Percentiles rank a stretch among this genome's conserved stretches.
Evolutionary conservation across 2,329 filamentous ascomycete species (phyloP).

Genomic region (Ophiostoma piceae): DNA sequence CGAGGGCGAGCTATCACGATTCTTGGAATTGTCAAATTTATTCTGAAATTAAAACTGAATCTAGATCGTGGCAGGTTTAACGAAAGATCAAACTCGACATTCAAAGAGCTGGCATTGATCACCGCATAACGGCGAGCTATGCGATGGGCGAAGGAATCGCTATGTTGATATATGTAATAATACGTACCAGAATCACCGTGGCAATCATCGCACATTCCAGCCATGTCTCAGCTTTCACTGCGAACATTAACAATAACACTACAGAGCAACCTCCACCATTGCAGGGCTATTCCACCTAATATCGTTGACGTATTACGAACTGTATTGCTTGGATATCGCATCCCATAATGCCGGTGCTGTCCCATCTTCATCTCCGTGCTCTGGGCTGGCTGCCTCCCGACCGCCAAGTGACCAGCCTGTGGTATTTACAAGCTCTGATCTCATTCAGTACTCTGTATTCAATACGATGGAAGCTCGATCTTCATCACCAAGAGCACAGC

Average conservation of each 20-base stretch:
- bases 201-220: slow-evolving; percentile 1
- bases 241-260: no score
- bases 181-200: not conserved
- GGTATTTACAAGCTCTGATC: not conserved
- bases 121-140: not conserved
- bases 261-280: not conserved
- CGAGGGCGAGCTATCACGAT: not conserved
- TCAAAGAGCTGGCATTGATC: not conserved
- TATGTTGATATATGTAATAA: not conserved
- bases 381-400: slow-evolving; percentile 4
- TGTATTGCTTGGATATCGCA: not conserved
- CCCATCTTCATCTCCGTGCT: slow-evolving; percentile 3
- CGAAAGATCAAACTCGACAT: not conserved
- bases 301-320: not conserved
- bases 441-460: no score
- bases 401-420: slow-evolving; percentile 3
- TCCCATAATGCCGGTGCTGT: not conserved
- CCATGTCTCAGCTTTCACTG: not conserved
- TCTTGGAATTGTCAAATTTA: not conserved
- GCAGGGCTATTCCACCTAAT: not conserved
- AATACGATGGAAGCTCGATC: not conserved
- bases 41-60: not conserved
- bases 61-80: not conserved
- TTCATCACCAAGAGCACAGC: not conserved
- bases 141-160: not conserved